Evolutionary conservation across 2,329 filamentous ascomycete genomes (phyloP).

Genomic region (Graphilbum sp.): DNA sequence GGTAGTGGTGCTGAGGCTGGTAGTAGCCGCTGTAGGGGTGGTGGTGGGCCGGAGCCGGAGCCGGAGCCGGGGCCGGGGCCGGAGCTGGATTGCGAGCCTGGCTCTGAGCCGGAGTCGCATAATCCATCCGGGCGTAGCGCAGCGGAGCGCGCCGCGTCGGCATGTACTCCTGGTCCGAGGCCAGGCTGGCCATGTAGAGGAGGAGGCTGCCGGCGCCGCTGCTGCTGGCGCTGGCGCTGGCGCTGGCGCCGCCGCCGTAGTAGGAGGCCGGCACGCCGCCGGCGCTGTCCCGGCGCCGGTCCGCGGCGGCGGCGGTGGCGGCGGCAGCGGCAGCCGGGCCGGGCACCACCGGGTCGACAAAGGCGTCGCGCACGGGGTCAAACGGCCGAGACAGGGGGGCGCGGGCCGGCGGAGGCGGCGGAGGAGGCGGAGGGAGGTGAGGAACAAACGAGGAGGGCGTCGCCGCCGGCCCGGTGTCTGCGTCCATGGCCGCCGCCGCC

Average conservation of each 20-base stretch:
- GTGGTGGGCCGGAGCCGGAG: neutral
- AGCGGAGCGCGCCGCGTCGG: too few relatives aligned
- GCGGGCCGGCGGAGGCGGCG: neutral
- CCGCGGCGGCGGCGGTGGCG: too few relatives aligned
- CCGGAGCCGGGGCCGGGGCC: too few relatives aligned
- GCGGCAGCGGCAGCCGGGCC: too few relatives aligned
- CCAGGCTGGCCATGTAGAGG: conserved; percentile 7
- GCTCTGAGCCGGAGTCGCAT: too few relatives aligned
- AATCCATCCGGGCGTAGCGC: too few relatives aligned
- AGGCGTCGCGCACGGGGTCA: conserved; percentile 27
- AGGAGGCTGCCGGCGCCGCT: conserved; percentile 1
- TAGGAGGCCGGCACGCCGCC: too few relatives aligned
- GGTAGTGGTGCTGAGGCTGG: neutral
- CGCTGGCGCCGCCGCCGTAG: conserved; percentile 3
- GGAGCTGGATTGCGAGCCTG: too few relatives aligned
- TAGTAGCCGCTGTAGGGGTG: too few relatives aligned
- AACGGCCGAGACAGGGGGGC: conserved; percentile 17
- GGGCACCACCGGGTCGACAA: conserved; percentile 15
- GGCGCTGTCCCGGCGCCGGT: too few relatives aligned
- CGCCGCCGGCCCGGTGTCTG: neutral
- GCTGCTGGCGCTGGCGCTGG: conserved; percentile 3
- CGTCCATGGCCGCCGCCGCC: too few relatives aligned
- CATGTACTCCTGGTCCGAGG: conserved; percentile 6
- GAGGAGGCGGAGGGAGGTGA: neutral
- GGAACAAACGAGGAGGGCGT: neutral